A percentile compares a stretch with the other conserved stretches of the same genome.
Conservation (phyloP, 257 asterid species). For the Anisodus tanguticus region DNA sequence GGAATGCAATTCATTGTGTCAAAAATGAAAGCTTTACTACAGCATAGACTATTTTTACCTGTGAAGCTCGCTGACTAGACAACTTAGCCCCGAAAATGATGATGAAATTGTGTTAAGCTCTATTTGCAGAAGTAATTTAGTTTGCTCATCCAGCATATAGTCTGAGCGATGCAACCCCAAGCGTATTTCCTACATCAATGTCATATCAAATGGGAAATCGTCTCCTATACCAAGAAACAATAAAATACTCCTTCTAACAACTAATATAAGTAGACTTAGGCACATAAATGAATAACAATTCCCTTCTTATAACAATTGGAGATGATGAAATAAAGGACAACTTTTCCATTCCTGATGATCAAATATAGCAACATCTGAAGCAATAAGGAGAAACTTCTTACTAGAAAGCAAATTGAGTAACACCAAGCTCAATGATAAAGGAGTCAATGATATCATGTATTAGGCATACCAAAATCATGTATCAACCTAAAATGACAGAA, state of each 20-base stretch:
- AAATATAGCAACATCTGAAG: constrained; percentile 11
- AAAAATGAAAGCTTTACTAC: constrained; percentile 15
- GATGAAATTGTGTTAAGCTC: constrained; percentile 97
- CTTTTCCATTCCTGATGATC: neutral
- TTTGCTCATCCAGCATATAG: constrained; percentile 92
- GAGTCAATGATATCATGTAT: neutral
- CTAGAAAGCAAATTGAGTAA: neutral
- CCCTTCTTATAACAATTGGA: constrained; percentile 12
- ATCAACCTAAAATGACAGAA: neutral
- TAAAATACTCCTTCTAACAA: neutral
- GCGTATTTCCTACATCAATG: constrained; percentile 74
- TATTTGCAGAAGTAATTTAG: constrained; percentile 89
- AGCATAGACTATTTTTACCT: constrained; percentile 53
- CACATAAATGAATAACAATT: neutral
- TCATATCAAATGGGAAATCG: constrained; percentile 35
- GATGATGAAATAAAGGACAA: neutral
- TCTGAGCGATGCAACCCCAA: constrained; percentile 97
- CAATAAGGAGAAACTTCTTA: neutral
- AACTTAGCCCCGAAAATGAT: constrained; percentile 90
- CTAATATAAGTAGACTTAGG: neutral
- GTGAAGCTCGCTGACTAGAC: constrained; percentile 95
- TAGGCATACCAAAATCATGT: neutral
- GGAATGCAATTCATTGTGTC: constrained; percentile 7
- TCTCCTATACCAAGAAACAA: constrained; percentile 29
- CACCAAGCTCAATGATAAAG: neutral